Percentiles rank a stretch among this genome's conserved stretches.
phyloP scores from a whole-genome alignment of 805 yeast genomes.

The Cyberlindnera meyerae region DNA sequence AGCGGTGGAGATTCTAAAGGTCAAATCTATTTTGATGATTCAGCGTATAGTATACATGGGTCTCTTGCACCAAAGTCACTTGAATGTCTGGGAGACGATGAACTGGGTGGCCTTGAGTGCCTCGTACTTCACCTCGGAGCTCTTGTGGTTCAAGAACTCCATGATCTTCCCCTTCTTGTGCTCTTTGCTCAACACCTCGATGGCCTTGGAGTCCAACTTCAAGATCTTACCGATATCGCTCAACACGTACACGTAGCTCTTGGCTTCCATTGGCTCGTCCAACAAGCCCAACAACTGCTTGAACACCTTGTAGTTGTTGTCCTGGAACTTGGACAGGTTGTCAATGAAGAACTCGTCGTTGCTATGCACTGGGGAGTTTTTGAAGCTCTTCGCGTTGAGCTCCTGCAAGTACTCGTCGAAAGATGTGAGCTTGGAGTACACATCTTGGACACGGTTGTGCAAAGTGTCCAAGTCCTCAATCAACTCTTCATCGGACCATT shows the following conservation, averaged over 20 bases:
- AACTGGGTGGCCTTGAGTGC: conserved; percentile 95
- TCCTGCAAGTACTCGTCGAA: conserved; percentile 90
- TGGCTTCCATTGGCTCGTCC: conserved; percentile 32
- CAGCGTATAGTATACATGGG: neutral
- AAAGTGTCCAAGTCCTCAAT: conserved; percentile 62
- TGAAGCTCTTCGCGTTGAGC: conserved; percentile 68
- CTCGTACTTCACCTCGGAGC: conserved; percentile 87
- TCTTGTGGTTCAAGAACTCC: conserved; percentile 74
- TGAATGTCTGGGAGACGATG: conserved; percentile 78
- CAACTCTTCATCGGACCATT: conserved; percentile 93
- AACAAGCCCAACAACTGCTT: conserved; percentile 55
- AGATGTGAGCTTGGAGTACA: conserved; percentile 76
- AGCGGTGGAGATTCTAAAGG: too few relatives aligned
- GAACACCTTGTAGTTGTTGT: conserved; percentile 67
- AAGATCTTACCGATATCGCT: conserved; percentile 63
- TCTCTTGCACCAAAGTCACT: conserved; percentile 18
- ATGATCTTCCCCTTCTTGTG: conserved; percentile 77
- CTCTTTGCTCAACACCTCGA: conserved; percentile 44
- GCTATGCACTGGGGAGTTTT: conserved; percentile 91
- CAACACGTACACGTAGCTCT: conserved; percentile 55
- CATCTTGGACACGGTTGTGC: conserved; percentile 57
- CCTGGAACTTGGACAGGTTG: conserved; percentile 70
- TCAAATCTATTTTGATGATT: neutral
- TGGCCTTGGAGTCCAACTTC: conserved; percentile 57
- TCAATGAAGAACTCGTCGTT: conserved; percentile 88